Percentiles rank a stretch among this genome's conserved stretches.
Conservation (phyloP, 2,329 filamentous ascomycete genomes). For the Penicillium sp. region DNA sequence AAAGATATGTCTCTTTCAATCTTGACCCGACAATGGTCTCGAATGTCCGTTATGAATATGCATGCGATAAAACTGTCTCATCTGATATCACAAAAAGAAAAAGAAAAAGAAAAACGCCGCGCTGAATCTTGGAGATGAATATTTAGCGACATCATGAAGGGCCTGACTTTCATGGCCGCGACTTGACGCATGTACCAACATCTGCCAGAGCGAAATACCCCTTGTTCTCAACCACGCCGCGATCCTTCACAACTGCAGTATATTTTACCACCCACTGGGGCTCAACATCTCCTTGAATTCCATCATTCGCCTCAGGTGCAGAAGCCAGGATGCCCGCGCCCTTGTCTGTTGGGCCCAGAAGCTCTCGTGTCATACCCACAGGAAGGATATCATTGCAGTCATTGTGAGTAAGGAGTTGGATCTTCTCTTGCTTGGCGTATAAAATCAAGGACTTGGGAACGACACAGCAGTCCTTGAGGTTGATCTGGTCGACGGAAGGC, state of each 20-base stretch:
- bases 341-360: conserved; percentile 70
- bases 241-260: conserved; percentile 88
- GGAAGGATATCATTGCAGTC: conserved; percentile 93
- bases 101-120: conserved; percentile 18
- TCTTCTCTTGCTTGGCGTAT: conserved; percentile 77
- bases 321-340: conserved; percentile 76
- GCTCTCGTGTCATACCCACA: conserved; percentile 76
- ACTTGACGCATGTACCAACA: conserved; percentile 52
- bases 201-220: conserved; percentile 91
- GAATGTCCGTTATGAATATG: neutral
- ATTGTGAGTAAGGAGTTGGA: conserved; percentile 89
- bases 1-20: conserved; percentile 20
- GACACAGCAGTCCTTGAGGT: conserved; percentile 91
- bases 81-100: neutral
- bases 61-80: neutral
- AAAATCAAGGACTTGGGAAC: conserved; percentile 84
- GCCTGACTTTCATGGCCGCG: conserved; percentile 21
- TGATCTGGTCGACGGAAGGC: conserved; percentile 92
- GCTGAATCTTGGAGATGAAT: conserved; percentile 21
- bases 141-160: conserved; percentile 6
- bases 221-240: conserved; percentile 97
- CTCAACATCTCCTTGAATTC: conserved; percentile 73
- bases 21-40: neutral
- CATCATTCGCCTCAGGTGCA: conserved; percentile 48
- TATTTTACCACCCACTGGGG: conserved; percentile 98